These are phyloP conservation scores for Gnaphalium uliginosum DNA, from an alignment of 129 eudicot species.

Conservation along the genomic window DNA sequence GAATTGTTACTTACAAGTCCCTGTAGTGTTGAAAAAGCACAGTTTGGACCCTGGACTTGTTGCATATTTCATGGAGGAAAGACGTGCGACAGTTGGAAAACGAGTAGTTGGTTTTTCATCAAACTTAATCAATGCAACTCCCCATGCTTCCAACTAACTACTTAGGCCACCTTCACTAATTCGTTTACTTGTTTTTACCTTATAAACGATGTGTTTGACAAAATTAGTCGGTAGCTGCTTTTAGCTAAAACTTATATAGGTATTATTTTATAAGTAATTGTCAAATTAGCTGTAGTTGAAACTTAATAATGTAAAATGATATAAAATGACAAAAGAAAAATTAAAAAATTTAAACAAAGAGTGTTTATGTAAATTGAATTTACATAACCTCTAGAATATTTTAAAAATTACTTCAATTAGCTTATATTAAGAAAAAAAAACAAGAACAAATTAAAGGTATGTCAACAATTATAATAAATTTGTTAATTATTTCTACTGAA, in stretches of 20 bases:
- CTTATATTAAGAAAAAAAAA: neutral
- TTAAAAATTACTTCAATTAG: no score
- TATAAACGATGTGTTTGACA: no score
- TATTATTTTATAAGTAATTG: no score
- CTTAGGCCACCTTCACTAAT: slow-evolving; percentile 7
- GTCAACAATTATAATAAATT: neutral
- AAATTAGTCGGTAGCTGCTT: no score
- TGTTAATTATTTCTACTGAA: neutral
- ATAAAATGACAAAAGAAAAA: no score
- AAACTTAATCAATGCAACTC: slow-evolving; percentile 17
- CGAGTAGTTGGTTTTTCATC: slow-evolving; percentile 23
- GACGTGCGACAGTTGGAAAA: slow-evolving; percentile 38
- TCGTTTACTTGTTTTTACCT: no score
- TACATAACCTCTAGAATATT: no score
- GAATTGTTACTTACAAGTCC: slow-evolving; percentile 16
- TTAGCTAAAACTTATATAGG: no score
- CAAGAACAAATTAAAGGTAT: neutral
- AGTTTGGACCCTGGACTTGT: slow-evolving; percentile 21
- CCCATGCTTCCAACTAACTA: slow-evolving; percentile 31
- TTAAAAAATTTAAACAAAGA: no score
- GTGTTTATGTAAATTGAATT: no score
- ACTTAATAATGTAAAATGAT: no score
- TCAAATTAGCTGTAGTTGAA: no score
- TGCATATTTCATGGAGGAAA: slow-evolving; percentile 18
- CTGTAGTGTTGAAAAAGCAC: neutral